These are phyloP conservation scores for Globisporangium cystogenes DNA, from an alignment of 352 stramenopile genomes.

Conservation along the genomic window DNA sequence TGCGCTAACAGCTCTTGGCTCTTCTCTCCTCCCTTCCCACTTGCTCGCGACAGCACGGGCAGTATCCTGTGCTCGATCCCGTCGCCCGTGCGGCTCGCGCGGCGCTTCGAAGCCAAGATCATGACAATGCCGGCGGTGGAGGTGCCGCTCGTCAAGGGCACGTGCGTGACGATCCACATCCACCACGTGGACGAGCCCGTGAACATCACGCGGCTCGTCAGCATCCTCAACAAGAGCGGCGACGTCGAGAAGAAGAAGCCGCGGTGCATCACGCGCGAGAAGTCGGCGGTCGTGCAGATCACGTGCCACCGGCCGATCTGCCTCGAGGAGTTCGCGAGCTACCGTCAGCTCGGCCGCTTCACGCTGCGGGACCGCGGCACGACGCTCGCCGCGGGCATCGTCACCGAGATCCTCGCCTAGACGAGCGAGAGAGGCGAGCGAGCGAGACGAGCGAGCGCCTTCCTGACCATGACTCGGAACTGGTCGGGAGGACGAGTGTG, in stretches of 20 bases:
- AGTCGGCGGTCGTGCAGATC: conserved; percentile 81
- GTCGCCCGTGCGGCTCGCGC: conserved; percentile 64
- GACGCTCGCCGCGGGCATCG: conserved; percentile 80
- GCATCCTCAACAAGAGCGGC: conserved; percentile 60
- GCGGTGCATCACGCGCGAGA: conserved; percentile 82
- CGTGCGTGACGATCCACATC: conserved; percentile 79
- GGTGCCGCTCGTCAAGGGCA: conserved; percentile 81
- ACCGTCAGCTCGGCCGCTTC: conserved; percentile 78
- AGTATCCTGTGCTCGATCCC: conserved; percentile 83
- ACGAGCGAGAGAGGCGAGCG: background rate
- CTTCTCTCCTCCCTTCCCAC: too few relatives aligned
- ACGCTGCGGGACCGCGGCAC: conserved; percentile 77
- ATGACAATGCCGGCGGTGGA: conserved; percentile 86
- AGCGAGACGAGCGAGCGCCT: background rate
- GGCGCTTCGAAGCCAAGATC: conserved; percentile 85
- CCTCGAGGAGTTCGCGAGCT: conserved; percentile 74
- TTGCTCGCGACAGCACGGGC: conserved; percentile 63
- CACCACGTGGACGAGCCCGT: conserved; percentile 85
- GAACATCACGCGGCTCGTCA: conserved; percentile 75
- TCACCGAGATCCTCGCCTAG: conserved; percentile 77
- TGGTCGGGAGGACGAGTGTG: too few relatives aligned
- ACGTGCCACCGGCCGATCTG: conserved; percentile 71
- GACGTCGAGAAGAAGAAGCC: conserved; percentile 81
- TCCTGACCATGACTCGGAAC: too few relatives aligned
- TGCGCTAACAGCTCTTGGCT: too few relatives aligned